Percentiles rank a stretch among this genome's conserved stretches.
phyloP scores from a whole-genome alignment of 805 yeast genomes.

The Saturnispora saitoi region DNA sequence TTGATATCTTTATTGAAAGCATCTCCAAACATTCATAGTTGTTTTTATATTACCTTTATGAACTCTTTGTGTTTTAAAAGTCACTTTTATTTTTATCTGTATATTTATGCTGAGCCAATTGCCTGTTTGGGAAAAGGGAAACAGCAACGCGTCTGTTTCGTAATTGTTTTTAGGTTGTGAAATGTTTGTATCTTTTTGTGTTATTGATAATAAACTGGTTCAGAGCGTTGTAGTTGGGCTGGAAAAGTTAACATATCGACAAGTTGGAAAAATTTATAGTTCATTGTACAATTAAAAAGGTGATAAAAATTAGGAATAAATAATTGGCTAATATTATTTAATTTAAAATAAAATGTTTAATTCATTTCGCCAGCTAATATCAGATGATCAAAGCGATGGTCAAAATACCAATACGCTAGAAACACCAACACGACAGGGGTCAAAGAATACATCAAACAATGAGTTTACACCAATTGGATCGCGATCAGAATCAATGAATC shows the following conservation, averaged over 20 bases:
- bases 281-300: too few species aligned
- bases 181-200: not conserved
- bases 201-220: not conserved
- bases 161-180: not conserved
- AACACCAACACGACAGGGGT: conserved; percentile 4
- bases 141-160: not conserved
- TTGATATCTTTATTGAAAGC: conserved; percentile 44
- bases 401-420: not conserved
- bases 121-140: not conserved
- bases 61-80: too few species aligned
- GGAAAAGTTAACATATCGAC: too few species aligned
- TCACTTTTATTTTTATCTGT: too few species aligned
- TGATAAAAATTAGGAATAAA: too few species aligned
- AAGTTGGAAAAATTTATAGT: not conserved
- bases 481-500: not conserved
- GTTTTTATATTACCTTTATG: not conserved
- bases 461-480: conserved; percentile 15
- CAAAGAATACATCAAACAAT: not conserved
- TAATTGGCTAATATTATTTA: too few species aligned
- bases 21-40: conserved; percentile 19
- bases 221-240: too few species aligned
- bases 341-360: conserved; percentile 20
- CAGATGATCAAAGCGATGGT: conserved; percentile 22
- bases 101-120: not conserved
- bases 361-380: conserved; percentile 23